Percentiles rank a stretch among this genome's conserved stretches.
These are phyloP conservation scores for Phalaenopsis equestris DNA, from an alignment of 106 monocot genomes.

Conservation along the genomic window DNA sequence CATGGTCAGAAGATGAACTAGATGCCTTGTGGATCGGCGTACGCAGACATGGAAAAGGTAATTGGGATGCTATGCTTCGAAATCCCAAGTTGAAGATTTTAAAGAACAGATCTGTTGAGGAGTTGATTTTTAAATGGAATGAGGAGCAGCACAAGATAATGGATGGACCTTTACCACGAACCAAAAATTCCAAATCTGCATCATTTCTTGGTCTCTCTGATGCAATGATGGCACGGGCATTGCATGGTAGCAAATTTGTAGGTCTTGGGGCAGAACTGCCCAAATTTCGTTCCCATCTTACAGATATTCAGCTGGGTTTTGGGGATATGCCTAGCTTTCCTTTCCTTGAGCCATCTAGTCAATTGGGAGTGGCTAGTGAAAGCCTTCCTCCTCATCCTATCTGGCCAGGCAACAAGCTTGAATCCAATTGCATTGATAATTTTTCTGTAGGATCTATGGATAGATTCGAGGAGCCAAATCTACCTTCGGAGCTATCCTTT, in stretches of 20 bases:
- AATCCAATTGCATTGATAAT: slow-evolving; percentile 3
- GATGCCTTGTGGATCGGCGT: slow-evolving; percentile 99
- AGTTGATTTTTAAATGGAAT: slow-evolving; percentile 60
- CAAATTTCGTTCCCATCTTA: slow-evolving; percentile 63
- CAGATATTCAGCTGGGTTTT: slow-evolving; percentile 61
- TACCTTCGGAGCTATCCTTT: slow-evolving; percentile 17
- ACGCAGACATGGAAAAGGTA: slow-evolving; percentile 88
- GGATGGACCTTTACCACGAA: slow-evolving; percentile 30
- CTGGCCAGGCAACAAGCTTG: slow-evolving; percentile 10
- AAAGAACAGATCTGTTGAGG: slow-evolving; percentile 46
- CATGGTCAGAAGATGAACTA: slow-evolving; percentile 96
- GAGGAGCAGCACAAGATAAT: slow-evolving; percentile 78
- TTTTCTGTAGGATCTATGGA: background rate
- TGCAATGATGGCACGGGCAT: slow-evolving; percentile 74
- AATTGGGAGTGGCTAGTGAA: slow-evolving; percentile 5
- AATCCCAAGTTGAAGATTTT: slow-evolving; percentile 77
- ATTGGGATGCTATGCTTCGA: slow-evolving; percentile 81
- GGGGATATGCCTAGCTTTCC: slow-evolving; percentile 13
- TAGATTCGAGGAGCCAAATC: slow-evolving; percentile 9
- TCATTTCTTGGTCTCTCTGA: slow-evolving; percentile 25
- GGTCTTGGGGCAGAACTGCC: slow-evolving; percentile 35
- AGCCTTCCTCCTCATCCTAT: slow-evolving; percentile 6
- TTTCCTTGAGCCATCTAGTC: slow-evolving; percentile 7
- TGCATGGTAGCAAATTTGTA: slow-evolving; percentile 61
- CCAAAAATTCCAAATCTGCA: slow-evolving; percentile 22